These are phyloP conservation scores for Pogostemon cablin DNA, from an alignment of 257 asterid species.

Conservation along the genomic window DNA sequence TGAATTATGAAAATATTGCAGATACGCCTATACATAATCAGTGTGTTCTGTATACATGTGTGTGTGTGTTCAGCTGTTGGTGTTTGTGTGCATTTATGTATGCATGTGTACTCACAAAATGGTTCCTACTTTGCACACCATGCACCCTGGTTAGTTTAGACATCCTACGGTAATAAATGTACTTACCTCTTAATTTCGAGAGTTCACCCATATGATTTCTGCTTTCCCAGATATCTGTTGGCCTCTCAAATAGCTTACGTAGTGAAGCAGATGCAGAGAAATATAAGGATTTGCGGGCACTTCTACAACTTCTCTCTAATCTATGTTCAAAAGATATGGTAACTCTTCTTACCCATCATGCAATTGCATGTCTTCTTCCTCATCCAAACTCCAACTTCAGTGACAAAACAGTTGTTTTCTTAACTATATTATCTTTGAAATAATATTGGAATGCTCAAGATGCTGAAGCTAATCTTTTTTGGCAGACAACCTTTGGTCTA, in stretches of 20 bases:
- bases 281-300: conserved; percentile 89
- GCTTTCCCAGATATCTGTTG: conserved; percentile 64
- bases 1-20: neutral
- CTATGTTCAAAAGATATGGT: conserved; percentile 96
- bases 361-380: conserved; percentile 20
- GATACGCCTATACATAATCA: neutral
- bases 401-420: conserved; percentile 14
- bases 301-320: conserved; percentile 76
- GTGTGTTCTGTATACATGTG: neutral
- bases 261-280: conserved; percentile 82
- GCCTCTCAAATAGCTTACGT: conserved; percentile 74
- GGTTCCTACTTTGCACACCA: neutral
- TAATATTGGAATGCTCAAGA: neutral
- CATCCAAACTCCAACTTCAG: neutral
- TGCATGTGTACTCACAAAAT: neutral
- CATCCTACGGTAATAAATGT: conserved; percentile 16
- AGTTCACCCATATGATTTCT: conserved; percentile 26
- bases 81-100: conserved; percentile 13
- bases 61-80: neutral
- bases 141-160: neutral
- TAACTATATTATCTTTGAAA: conserved; percentile 12
- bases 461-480: neutral
- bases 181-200: neutral
- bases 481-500: neutral
- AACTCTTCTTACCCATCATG: conserved; percentile 29